phyloP scores from a whole-genome alignment of 192 early-diverging fungal genomes.

The Podila clonocystis region DNA sequence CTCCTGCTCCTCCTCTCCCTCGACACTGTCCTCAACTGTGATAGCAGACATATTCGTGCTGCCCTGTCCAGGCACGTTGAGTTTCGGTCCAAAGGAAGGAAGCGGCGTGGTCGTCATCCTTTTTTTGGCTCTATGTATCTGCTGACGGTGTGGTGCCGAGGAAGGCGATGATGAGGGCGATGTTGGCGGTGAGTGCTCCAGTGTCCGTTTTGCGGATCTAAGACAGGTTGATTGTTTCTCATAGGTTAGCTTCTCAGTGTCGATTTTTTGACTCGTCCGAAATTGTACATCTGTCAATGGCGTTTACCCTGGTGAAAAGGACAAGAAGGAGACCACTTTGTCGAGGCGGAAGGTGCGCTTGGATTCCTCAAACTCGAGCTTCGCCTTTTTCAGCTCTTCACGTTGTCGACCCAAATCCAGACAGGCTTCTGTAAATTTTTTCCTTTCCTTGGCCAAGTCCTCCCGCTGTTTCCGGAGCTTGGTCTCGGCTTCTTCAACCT shows the following conservation, averaged over 20 bases:
- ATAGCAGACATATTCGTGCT: neutral
- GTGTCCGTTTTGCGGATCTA: conserved; percentile 23
- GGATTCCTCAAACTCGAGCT: conserved; percentile 34
- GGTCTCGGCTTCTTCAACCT: conserved; percentile 32
- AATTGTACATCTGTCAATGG: neutral
- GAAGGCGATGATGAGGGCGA: conserved; percentile 17
- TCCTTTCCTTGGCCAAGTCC: conserved; percentile 35
- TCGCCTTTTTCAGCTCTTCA: conserved; percentile 19
- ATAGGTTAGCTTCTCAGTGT: no score
- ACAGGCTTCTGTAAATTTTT: conserved; percentile 36
- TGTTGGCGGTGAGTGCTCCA: conserved; percentile 14
- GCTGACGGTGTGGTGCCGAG: neutral
- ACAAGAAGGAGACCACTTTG: conserved; percentile 28
- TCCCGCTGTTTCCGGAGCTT: conserved; percentile 32
- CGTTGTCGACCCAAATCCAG: conserved; percentile 37
- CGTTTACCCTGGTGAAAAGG: conserved; percentile 16
- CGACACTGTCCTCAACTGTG: neutral
- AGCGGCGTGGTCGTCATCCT: conserved; percentile 32
- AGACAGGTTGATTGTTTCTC: neutral
- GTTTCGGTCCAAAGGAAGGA: conserved; percentile 1
- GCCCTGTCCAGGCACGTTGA: neutral
- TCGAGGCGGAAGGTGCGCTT: conserved; percentile 38
- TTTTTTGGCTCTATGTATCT: conserved; percentile 14
- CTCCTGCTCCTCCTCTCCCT: conserved; percentile 17
- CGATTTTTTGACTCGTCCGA: no score